Evolutionary conservation across 179 eudicot species (phyloP).

Genomic region (Beta lomatogona): DNA sequence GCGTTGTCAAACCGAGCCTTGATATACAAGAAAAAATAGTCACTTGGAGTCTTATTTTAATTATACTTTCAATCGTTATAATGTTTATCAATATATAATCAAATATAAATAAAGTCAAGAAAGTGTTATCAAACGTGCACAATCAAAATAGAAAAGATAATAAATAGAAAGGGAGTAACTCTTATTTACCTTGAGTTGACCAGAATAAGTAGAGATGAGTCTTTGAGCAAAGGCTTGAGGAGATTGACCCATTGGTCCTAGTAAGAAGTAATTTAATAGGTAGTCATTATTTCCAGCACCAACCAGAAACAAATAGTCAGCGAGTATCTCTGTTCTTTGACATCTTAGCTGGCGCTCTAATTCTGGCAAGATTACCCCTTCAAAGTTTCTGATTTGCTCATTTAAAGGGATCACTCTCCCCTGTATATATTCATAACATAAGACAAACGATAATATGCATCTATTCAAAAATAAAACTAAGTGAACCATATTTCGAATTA

Average conservation of each 20-base stretch:
- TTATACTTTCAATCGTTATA: too few species aligned
- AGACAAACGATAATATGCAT: too few species aligned
- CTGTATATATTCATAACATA: constrained; percentile 6
- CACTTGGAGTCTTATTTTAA: too few species aligned
- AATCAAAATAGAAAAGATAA: too few species aligned
- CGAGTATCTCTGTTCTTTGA: constrained; percentile 16
- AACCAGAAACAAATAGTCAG: constrained; percentile 39
- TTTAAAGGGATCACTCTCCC: constrained; percentile 42
- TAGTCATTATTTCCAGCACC: constrained; percentile 77
- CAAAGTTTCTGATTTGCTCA: constrained; percentile 56
- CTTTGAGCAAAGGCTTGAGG: constrained; percentile 26
- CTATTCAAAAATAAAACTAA: too few species aligned
- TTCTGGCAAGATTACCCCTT: constrained; percentile 49
- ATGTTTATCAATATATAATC: too few species aligned
- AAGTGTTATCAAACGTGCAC: too few species aligned
- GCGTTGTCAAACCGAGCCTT: too few species aligned
- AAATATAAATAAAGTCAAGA: too few species aligned
- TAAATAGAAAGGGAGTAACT: too few species aligned
- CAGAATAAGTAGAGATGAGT: constrained; percentile 24
- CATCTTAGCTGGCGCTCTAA: constrained; percentile 39
- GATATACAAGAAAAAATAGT: too few species aligned
- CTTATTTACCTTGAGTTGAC: constrained; percentile 30
- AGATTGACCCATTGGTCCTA: constrained; percentile 2
- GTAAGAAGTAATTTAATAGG: constrained; percentile 48
- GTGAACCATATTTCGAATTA: too few species aligned